These are phyloP conservation scores for Cryptococcus deneoformans DNA, from an alignment of 1,284 basidiomycete genomes.

Conservation along the genomic window DNA sequence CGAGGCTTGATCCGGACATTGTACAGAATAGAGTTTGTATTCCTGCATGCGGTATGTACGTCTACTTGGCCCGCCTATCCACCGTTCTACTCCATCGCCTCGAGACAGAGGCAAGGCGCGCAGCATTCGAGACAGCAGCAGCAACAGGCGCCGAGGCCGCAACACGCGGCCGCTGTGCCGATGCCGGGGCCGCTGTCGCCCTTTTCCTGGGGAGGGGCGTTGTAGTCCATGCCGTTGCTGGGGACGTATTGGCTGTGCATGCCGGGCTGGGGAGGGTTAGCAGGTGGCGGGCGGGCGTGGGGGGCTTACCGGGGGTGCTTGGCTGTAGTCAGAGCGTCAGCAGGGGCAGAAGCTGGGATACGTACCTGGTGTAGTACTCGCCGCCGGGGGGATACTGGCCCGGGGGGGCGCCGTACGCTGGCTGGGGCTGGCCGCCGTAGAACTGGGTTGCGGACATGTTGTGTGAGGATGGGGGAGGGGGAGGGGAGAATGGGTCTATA, in stretches of 20 bases:
- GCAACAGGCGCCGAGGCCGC: constrained; percentile 11
- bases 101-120: neutral
- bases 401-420: neutral
- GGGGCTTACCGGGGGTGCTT: constrained; percentile 8
- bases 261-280: neutral
- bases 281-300: neutral
- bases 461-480: neutral
- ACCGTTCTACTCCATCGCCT: too few species aligned
- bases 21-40: neutral
- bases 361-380: neutral
- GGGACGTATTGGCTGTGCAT: constrained; percentile 13
- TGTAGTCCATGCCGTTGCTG: constrained; percentile 3
- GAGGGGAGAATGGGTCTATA: neutral
- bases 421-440: constrained; percentile 7
- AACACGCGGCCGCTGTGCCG: constrained; percentile 14
- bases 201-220: constrained; percentile 6
- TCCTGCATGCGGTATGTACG: neutral
- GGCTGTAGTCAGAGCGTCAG: neutral
- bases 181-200: constrained; percentile 7
- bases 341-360: neutral
- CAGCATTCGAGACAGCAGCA: constrained; percentile 9
- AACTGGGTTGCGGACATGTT: constrained; percentile 6
- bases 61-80: too few species aligned
- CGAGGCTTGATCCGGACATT: neutral
- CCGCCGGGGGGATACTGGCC: neutral